Evolutionary conservation across 305 asterid genomes (phyloP), one percentile per base, ranked within the genome.

Genomic region (Solanum aculeatissimum): DNA sequence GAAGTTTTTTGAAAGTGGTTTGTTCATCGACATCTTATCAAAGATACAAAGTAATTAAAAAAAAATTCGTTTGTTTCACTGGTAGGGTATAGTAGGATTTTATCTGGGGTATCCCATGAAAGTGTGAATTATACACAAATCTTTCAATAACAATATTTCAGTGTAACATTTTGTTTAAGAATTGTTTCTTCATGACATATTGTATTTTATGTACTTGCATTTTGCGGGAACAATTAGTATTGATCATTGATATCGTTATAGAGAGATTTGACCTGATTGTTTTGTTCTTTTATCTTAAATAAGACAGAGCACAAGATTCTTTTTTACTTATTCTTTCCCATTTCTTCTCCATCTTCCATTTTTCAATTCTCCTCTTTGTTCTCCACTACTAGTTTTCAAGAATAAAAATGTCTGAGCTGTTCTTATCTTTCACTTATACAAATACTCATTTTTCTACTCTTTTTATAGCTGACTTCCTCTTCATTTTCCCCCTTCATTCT

Each of bases 341-440:
- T 72, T 83, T 63, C 85, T 62, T 16, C 68, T 49, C 78, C 45
- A 47, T 72, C 14, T 75, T 49, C 45, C 62, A 75, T 23, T 74
- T 45, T 74, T 74, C 9, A 4, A 74, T 7, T 65, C 23, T 9
- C 32, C 63, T 23, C 18, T 77, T 40, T 45, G 60, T 45, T 14
- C 81, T 74, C 81, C 81, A 75, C 63, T 49, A 75, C 63, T 75
- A 49, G 21, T 16, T 16, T 49, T 75, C 42, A 49, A 43, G 38
- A 27, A 49, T 55, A 58, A 23, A 86, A 79, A 93, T 92, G 96
- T 79, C 92, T 85, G 92, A 88, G 86, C 70, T 86, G 93, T 91
- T 87, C 87, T 70, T 38, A 27, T 71, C 88, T 49, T 51, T 68
- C 62, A 47, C 0, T 75, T 62, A 83, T 54, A 91, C 90, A 88